phyloP scores from a whole-genome alignment of 129 eudicot species.

The Tagetes patula region DNA sequence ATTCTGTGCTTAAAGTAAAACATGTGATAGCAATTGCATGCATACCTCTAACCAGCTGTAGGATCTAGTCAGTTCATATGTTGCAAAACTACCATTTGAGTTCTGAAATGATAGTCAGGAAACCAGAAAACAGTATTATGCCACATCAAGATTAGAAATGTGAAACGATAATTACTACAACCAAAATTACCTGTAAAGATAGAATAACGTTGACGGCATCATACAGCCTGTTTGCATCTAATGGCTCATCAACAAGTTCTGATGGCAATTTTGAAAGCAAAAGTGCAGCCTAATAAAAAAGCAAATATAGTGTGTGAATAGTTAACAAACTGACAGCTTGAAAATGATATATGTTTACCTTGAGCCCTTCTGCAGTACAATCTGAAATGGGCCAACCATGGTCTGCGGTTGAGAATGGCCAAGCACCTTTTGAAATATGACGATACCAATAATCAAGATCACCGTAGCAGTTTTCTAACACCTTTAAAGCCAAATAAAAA shows the following conservation, averaged over 20 bases:
- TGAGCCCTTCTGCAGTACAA: conserved; percentile 93
- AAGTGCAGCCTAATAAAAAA: conserved; percentile 62
- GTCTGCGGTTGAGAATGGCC: conserved; percentile 98
- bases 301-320: conserved; percentile 3
- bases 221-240: conserved; percentile 58
- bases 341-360: conserved; percentile 43
- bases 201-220: conserved; percentile 83
- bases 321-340: conserved; percentile 5
- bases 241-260: conserved; percentile 70
- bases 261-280: conserved; percentile 69
- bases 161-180: conserved; percentile 16
- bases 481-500: conserved; percentile 42
- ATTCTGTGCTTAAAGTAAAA: background rate
- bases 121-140: conserved; percentile 6
- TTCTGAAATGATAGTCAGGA: conserved; percentile 52
- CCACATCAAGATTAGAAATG: conserved; percentile 6
- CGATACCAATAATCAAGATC: conserved; percentile 82
- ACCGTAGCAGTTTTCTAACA: conserved; percentile 75
- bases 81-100: conserved; percentile 78
- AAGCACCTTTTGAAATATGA: conserved; percentile 95
- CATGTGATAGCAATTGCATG: conserved; percentile 16
- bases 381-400: conserved; percentile 99
- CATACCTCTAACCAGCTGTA: conserved; percentile 90
- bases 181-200: conserved; percentile 70
- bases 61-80: conserved; percentile 97